Percentiles rank a stretch among this genome's conserved stretches.
phyloP scores from a whole-genome alignment of 495 filamentous ascomycete species.

The Rhizodiscina lignyota region DNA sequence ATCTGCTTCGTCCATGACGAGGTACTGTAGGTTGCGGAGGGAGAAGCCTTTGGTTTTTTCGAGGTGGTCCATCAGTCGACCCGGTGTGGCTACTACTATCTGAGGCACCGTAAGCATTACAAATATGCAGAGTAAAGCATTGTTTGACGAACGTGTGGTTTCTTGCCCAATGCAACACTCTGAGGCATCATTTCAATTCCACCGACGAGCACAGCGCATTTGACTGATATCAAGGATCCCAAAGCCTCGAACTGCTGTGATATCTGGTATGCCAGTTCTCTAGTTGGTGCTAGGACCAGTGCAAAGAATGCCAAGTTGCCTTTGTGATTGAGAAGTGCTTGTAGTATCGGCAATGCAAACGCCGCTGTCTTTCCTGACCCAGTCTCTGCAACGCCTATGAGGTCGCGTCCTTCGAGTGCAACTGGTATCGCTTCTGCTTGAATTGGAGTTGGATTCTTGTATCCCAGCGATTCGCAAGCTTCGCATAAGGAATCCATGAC shows the following conservation, averaged over 20 bases:
- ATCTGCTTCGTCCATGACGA: slow-evolving; percentile 94
- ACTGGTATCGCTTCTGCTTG: slow-evolving; percentile 39
- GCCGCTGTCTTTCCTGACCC: slow-evolving; percentile 89
- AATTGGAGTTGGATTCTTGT: slow-evolving; percentile 48
- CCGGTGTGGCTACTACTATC: slow-evolving; percentile 75
- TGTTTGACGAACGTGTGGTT: slow-evolving; percentile 48
- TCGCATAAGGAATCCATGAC: slow-evolving; percentile 79
- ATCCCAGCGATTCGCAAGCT: slow-evolving; percentile 64
- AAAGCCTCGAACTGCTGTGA: slow-evolving; percentile 68
- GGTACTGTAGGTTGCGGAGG: slow-evolving; percentile 57
- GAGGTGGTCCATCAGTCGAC: slow-evolving; percentile 78
- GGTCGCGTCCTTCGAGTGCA: slow-evolving; percentile 63
- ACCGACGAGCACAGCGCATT: slow-evolving; percentile 66
- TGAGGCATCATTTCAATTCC: slow-evolving; percentile 94
- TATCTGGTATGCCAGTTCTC: slow-evolving; percentile 86
- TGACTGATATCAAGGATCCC: slow-evolving; percentile 65
- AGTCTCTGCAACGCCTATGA: slow-evolving; percentile 89
- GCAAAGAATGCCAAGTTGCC: slow-evolving; percentile 45
- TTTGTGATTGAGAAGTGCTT: background rate
- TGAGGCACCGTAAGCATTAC: no score
- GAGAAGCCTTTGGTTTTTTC: slow-evolving; percentile 96
- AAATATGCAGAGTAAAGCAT: no score
- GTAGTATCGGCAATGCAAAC: slow-evolving; percentile 64
- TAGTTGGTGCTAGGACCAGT: slow-evolving; percentile 75
- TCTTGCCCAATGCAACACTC: slow-evolving; percentile 73